Percentiles rank a stretch among this genome's conserved stretches.
These are phyloP conservation scores for Mesostigma viride DNA, from an alignment of 139 green algal genomes.

Conservation along the genomic window DNA sequence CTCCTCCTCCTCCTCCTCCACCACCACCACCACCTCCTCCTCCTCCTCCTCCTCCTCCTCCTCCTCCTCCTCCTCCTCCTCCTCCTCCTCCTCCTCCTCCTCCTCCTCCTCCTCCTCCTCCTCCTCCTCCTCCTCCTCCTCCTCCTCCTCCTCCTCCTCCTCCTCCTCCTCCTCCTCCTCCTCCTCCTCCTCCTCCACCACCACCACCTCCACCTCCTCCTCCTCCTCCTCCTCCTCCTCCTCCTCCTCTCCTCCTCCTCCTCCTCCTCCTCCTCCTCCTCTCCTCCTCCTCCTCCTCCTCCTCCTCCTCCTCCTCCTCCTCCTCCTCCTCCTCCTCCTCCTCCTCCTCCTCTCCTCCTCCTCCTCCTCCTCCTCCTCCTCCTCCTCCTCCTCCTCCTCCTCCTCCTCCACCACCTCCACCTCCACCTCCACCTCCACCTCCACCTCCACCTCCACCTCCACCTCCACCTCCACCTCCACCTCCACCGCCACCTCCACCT, in stretches of 20 bases:
- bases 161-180: conserved; percentile 55
- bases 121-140: too few species aligned
- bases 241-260: conserved; percentile 37
- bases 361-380: neutral
- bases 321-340: neutral
- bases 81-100: too few species aligned
- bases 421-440: too few species aligned
- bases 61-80: too few species aligned
- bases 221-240: conserved; percentile 44
- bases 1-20: too few species aligned
- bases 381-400: conserved; percentile 54
- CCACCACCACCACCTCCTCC: too few species aligned
- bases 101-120: too few species aligned
- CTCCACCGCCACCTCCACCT: too few species aligned
- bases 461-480: too few species aligned
- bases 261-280: conserved; percentile 57
- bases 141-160: conserved; percentile 76
- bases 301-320: neutral
- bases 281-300: conserved; percentile 41
- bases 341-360: neutral
- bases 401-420: too few species aligned
- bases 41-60: too few species aligned
- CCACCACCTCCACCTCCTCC: conserved; percentile 2
- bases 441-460: too few species aligned
- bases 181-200: conserved; percentile 39